Conservation (phyloP, 139 green algal genomes). For the Yamagishiella unicocca region DNA sequence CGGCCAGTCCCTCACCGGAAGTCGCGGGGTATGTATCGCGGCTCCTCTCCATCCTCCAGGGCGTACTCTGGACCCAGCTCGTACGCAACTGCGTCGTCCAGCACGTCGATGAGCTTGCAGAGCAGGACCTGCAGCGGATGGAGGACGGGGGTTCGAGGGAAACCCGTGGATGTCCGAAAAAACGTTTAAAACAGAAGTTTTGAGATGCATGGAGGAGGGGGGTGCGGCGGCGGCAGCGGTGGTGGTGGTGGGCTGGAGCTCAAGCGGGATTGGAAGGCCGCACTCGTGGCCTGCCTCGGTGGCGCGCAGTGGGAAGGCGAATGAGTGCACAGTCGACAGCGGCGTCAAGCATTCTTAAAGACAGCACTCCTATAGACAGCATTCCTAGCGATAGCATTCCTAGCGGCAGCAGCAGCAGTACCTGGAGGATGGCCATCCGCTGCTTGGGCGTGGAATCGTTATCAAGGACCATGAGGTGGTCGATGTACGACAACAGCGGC, state of each 20-base stretch:
- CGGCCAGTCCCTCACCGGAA: conserved; percentile 49
- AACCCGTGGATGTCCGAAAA: no score
- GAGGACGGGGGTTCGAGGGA: no score
- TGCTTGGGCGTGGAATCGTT: not conserved
- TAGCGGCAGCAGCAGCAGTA: no score
- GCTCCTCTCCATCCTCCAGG: conserved; percentile 46
- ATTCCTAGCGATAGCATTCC: no score
- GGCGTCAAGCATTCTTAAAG: no score
- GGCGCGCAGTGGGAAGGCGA: not conserved
- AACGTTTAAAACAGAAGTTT: no score
- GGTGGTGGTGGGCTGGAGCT: no score
- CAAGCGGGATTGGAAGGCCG: no score
- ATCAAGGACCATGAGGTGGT: conserved; percentile 13
- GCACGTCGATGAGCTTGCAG: conserved; percentile 60
- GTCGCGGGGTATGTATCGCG: conserved; percentile 50
- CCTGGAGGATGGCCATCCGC: conserved; percentile 53
- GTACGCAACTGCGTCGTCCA: conserved; percentile 52
- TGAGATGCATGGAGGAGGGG: no score
- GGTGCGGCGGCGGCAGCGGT: no score
- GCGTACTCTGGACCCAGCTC: conserved; percentile 42
- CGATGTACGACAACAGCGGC: conserved; percentile 33
- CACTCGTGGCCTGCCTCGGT: not conserved
- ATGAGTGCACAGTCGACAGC: no score
- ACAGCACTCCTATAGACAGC: no score
- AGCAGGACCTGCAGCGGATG: conserved; percentile 47